These are phyloP conservation scores for Rehmannia glutinosa DNA, from an alignment of 257 asterid genomes.

Conservation along the genomic window DNA sequence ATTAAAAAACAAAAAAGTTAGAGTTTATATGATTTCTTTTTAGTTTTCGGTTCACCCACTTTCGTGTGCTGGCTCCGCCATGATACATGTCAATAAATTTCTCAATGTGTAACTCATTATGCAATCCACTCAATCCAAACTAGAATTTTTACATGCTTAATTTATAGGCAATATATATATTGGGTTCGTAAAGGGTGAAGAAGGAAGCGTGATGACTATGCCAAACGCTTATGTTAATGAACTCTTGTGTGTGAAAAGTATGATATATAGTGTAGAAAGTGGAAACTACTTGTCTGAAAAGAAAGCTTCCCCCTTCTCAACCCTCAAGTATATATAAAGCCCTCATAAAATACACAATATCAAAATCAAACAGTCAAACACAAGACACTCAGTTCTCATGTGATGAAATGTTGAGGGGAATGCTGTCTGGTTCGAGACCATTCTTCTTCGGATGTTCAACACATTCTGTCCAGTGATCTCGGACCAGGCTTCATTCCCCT, in stretches of 20 bases:
- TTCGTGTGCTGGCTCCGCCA: too few relatives aligned
- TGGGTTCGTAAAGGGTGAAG: neutral
- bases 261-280: conserved; percentile 25
- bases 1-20: too few relatives aligned
- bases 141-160: too few relatives aligned
- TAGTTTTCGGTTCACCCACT: too few relatives aligned
- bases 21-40: too few relatives aligned
- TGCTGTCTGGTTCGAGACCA: conserved; percentile 52
- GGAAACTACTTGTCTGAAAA: conserved; percentile 23
- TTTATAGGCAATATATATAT: neutral
- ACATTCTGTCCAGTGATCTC: conserved; percentile 50
- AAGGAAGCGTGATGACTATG: conserved; percentile 15
- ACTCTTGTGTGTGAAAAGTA: conserved; percentile 27
- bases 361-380: too few relatives aligned
- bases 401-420: conserved; percentile 41
- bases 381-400: too few relatives aligned
- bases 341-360: conserved; percentile 36
- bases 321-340: conserved; percentile 24
- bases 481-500: conserved; percentile 97
- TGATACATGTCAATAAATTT: too few relatives aligned
- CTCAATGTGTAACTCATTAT: too few relatives aligned
- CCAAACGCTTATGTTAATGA: neutral
- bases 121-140: too few relatives aligned
- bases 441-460: neutral
- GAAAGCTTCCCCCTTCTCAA: conserved; percentile 1